Evolutionary conservation across 2,329 filamentous ascomycete species (phyloP), one percentile per base, ranked within the genome.

Genomic region (Chaetomium sp.): DNA sequence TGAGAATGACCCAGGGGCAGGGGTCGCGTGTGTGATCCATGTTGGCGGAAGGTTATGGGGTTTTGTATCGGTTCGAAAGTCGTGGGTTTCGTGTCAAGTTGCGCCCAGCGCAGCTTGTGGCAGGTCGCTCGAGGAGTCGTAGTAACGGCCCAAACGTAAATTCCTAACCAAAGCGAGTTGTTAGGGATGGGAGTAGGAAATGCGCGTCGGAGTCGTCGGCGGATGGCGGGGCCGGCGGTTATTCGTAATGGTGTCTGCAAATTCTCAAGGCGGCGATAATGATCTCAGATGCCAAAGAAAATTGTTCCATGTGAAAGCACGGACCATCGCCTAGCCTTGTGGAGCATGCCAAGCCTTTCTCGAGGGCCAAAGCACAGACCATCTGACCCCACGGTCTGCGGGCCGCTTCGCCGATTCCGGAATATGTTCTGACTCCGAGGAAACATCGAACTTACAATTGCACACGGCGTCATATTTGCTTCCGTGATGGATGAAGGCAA

Each of bases 11-110:
- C 86, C 87, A 97, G 55, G 94, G 94, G 76, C 94, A 97, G 61
- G 94, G 94, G 75, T 97, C 94, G 77, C 94, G 84, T 62, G 89
- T 88, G 80, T 97, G 94, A 84, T 99, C 92, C 88, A 96, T 94
- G 52, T 63, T 61, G 52, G 47, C 34, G 38, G 46, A 42, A 53
- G 49, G 48, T 59, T 56, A 46, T 41, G 32, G 36, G 34, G 54
- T 12, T 37, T 32, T 35, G 8, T 36, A n/a, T 33, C 8, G 40
- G 40, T n/a, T 11, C 6, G 14, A 42, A 46, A 27, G 37, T n/a
- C 48, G 32, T 19, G 6, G 37, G 10, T 5, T 1, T 6, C 38
- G 19, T 27, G 19, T 27, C 6, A 6, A 11, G 37, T 48, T 40
- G 52, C 52, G 58, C 36, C 44, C 47, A 37, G 54, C 44, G 45